Evolutionary conservation across 257 asterid genomes (phyloP), one percentile per base, ranked within the genome.

Genomic region (Cruciata laevipes): DNA sequence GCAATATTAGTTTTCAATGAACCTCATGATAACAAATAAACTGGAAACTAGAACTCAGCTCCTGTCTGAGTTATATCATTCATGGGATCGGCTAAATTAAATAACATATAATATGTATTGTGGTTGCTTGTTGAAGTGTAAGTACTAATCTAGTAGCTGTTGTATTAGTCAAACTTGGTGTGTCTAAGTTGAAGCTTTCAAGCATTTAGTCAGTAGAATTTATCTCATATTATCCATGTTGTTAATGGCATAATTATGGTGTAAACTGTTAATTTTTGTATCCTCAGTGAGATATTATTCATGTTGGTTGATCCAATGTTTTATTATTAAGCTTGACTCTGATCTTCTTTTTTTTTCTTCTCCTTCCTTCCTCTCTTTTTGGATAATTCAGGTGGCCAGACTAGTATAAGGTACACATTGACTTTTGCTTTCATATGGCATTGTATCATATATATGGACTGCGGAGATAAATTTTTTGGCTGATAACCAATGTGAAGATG

Each of bases 381-480:
- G 57, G 35, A 60, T 61, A 12, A 77, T 83, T 74, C 96, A 93
- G 99, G 99, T 74, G 99, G 99, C n/a, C 99, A 93, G 85, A 93
- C 99, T 38, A 93, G 97, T 83, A 93, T 90, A 75, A 86, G 99
- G 97, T 93, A 85, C 72, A 64, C 67, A 24, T 67, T 53, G 20
- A 60, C 40, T 70, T 55, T 60, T 75, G 78, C 44, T 72, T 33
- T 65, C n/a, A 47, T 17, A 27, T n/a, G 70, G n/a, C 23, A 42
- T 30, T 62, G 27, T n/a, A 18, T 35, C 20, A 0, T 32, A 37
- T 32, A 37, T 65, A 12, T 18, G 40, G 20, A 20, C n/a, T n/a
- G n/a, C n/a, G n/a, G 56, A 53, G 32, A 0, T 7, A 35, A 35
- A 6, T 23, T 69, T 47, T 0, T 2, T 31, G 63, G 55, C 33